Percentiles rank a stretch among this genome's conserved stretches.
Conservation (phyloP, 345 rosid genomes). For the Populus simonii region DNA sequence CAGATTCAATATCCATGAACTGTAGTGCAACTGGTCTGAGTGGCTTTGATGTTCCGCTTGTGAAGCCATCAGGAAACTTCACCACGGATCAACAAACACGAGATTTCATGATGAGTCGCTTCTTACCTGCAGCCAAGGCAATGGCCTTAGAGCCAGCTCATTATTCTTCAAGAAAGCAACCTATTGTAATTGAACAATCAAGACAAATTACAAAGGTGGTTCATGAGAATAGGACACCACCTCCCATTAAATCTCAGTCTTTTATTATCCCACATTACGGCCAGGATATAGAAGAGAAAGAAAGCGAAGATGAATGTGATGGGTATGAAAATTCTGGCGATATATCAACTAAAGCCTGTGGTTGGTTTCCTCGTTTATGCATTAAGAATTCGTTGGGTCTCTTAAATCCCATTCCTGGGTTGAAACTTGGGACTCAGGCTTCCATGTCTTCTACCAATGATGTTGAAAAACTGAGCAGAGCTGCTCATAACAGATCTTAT, state of each 20-base stretch:
- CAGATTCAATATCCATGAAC: slow-evolving; percentile 54
- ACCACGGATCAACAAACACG: slow-evolving; percentile 51
- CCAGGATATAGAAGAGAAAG: slow-evolving; percentile 38
- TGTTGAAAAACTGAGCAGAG: slow-evolving; percentile 41
- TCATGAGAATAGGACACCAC: slow-evolving; percentile 29
- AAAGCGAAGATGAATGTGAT: slow-evolving; percentile 45
- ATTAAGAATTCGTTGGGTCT: slow-evolving; percentile 53
- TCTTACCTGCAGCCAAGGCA: slow-evolving; percentile 96
- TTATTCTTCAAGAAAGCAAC: slow-evolving; percentile 58
- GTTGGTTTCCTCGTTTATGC: slow-evolving; percentile 67
- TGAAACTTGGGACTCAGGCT: slow-evolving; percentile 47
- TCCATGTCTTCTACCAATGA: slow-evolving; percentile 32
- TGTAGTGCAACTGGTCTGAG: slow-evolving; percentile 59
- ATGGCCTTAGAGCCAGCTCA: slow-evolving; percentile 73
- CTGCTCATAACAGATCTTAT: slow-evolving; percentile 37
- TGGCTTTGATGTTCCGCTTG: slow-evolving; percentile 39
- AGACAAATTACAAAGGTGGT: slow-evolving; percentile 40
- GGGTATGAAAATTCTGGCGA: slow-evolving; percentile 35
- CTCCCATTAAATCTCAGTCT: slow-evolving; percentile 27
- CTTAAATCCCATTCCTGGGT: slow-evolving; percentile 57
- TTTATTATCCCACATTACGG: slow-evolving; percentile 26
- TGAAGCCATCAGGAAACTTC: slow-evolving; percentile 47
- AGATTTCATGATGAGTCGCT: slow-evolving; percentile 88
- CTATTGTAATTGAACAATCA: slow-evolving; percentile 43
- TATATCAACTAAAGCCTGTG: slow-evolving; percentile 64